phyloP scores from a whole-genome alignment of 495 filamentous ascomycete species.

The Penicillium antarcticum region DNA sequence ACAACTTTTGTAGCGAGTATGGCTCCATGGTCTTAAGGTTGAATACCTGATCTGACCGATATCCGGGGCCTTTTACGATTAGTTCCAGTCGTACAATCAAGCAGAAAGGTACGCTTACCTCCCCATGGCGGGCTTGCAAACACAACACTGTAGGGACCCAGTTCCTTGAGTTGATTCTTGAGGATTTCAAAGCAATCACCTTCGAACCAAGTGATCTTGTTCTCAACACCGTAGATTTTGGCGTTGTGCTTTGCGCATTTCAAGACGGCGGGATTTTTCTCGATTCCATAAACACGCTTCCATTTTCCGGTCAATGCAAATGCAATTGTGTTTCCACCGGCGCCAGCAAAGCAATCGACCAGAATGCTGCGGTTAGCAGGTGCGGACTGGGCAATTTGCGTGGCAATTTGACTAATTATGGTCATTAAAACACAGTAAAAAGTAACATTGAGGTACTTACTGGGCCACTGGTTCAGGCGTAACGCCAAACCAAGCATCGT shows the following conservation, averaged over 20 bases:
- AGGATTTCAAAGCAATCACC: slow-evolving; percentile 76
- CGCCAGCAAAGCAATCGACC: slow-evolving; percentile 86
- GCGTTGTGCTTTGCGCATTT: slow-evolving; percentile 93
- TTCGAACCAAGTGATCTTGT: slow-evolving; percentile 78
- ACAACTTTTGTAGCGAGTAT: slow-evolving; percentile 65
- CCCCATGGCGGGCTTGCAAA: slow-evolving; percentile 97
- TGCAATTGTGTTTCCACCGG: slow-evolving; percentile 92
- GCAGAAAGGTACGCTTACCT: slow-evolving; percentile 43
- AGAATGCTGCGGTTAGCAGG: slow-evolving; percentile 56
- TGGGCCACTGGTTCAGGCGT: slow-evolving; percentile 87
- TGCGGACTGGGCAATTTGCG: slow-evolving; percentile 56
- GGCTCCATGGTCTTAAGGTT: slow-evolving; percentile 85
- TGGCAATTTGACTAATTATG: slow-evolving; percentile 65
- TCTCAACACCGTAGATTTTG: slow-evolving; percentile 73
- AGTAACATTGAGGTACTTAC: slow-evolving; percentile 39
- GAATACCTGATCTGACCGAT: slow-evolving; percentile 74
- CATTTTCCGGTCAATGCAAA: slow-evolving; percentile 77
- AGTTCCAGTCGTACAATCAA: slow-evolving; percentile 6
- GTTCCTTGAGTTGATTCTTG: slow-evolving; percentile 44
- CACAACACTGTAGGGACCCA: slow-evolving; percentile 56
- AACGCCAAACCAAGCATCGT: slow-evolving; percentile 92
- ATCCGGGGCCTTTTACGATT: slow-evolving; percentile 61
- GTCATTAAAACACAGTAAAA: not conserved
- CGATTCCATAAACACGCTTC: slow-evolving; percentile 80
- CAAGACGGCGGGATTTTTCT: slow-evolving; percentile 71